phyloP scores from a whole-genome alignment of 2,329 filamentous ascomycete genomes.

The Clonostachys sp. region DNA sequence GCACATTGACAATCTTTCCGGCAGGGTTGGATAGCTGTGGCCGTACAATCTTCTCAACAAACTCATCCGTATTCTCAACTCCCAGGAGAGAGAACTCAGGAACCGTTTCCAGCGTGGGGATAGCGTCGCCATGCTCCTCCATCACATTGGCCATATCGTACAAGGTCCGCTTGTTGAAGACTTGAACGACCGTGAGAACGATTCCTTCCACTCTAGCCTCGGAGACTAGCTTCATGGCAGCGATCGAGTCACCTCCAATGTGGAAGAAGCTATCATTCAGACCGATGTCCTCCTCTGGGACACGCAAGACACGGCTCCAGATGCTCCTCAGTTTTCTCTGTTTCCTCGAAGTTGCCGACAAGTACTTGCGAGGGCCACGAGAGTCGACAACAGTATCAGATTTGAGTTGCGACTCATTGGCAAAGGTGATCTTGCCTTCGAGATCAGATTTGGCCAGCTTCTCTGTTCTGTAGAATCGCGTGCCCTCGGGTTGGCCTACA shows the following conservation, averaged over 20 bases:
- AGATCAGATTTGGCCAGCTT: slow-evolving; percentile 31
- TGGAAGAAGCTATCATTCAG: slow-evolving; percentile 56
- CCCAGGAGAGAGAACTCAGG: slow-evolving; percentile 48
- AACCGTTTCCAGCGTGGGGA: slow-evolving; percentile 15
- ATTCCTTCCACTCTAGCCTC: slow-evolving; percentile 42
- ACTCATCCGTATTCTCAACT: slow-evolving; percentile 27
- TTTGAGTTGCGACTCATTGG: slow-evolving; percentile 4
- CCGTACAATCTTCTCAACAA: slow-evolving; percentile 41
- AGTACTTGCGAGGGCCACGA: slow-evolving; percentile 14
- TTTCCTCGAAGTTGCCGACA: slow-evolving; percentile 31
- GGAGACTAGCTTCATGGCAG: slow-evolving; percentile 57
- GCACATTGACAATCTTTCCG: slow-evolving; percentile 49
- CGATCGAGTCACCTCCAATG: slow-evolving; percentile 55
- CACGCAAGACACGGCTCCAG: slow-evolving; percentile 41
- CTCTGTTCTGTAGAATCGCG: slow-evolving; percentile 29
- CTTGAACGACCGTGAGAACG: slow-evolving; percentile 46
- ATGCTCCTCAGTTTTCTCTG: slow-evolving; percentile 37
- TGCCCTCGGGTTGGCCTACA: slow-evolving; percentile 2
- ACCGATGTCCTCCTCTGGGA: slow-evolving; percentile 40
- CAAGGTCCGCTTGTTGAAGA: slow-evolving; percentile 44
- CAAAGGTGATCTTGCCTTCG: slow-evolving; percentile 16
- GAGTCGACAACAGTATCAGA: slow-evolving; percentile 1
- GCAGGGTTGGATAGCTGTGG: slow-evolving; percentile 44
- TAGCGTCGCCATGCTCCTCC: slow-evolving; percentile 20
- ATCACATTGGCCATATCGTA: slow-evolving; percentile 49